A percentile compares a stretch with the other conserved stretches of the same genome.
Evolutionary conservation across 2,329 filamentous ascomycete species (phyloP).

Genomic region (Pseudogymnoascus sp.): DNA sequence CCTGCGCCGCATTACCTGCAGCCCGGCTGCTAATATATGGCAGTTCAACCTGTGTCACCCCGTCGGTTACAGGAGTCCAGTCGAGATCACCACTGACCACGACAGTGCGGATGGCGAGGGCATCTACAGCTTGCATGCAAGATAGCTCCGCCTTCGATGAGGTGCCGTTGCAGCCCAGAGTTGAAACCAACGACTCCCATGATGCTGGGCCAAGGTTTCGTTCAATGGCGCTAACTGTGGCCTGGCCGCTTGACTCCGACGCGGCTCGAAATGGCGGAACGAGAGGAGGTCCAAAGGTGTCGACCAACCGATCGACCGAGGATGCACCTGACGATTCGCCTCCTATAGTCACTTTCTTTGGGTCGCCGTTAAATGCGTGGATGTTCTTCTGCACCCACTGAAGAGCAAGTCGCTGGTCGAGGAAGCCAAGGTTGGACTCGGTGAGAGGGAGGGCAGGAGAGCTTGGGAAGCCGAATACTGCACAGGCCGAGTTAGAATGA

Average conservation of each 20-base stretch:
- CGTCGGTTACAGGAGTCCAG: background rate
- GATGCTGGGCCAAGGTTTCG: background rate
- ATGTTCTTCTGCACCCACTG: conserved; percentile 48
- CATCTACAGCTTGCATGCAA: background rate
- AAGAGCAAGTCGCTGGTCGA: conserved; percentile 45
- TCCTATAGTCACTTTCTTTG: conserved; percentile 43
- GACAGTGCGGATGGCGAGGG: background rate
- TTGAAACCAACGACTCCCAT: background rate
- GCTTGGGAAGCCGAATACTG: conserved; percentile 42
- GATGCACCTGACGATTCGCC: conserved; percentile 48
- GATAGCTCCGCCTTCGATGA: background rate
- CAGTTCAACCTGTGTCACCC: background rate
- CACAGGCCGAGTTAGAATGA: background rate
- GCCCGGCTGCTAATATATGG: background rate
- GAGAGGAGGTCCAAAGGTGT: background rate
- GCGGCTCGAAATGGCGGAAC: conserved; percentile 13
- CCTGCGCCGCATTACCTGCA: background rate
- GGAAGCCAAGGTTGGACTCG: conserved; percentile 42
- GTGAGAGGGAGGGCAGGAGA: conserved; percentile 36
- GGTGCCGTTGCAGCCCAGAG: background rate
- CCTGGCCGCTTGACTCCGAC: background rate
- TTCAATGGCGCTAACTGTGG: background rate
- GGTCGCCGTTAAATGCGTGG: conserved; percentile 44
- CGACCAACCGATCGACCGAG: conserved; percentile 3
- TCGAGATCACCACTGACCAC: background rate